These are phyloP conservation scores for Fusarium sp. DNA, from an alignment of 2,329 filamentous ascomycete species.

Conservation along the genomic window DNA sequence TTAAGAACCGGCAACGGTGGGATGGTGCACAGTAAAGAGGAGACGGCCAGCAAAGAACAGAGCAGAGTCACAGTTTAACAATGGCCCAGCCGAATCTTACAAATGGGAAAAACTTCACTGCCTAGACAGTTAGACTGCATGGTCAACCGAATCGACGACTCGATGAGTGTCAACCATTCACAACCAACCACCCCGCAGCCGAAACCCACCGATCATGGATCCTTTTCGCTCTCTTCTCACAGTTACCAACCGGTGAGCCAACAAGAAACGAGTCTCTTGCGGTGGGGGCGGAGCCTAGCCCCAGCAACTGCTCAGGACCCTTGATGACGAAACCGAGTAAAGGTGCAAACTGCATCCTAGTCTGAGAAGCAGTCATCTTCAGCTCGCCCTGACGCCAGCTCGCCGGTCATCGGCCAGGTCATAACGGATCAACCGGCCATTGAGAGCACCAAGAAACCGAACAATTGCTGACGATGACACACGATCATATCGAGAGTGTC, in stretches of 20 bases:
- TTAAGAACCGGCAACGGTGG: constrained; percentile 8
- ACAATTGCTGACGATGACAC: constrained; percentile 25
- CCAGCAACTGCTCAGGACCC: constrained; percentile 16
- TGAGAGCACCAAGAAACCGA: constrained; percentile 9
- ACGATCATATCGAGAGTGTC: constrained; percentile 6
- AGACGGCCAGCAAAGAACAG: neutral
- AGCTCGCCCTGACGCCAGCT: neutral
- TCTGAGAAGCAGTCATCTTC: neutral
- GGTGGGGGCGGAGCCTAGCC: constrained; percentile 33
- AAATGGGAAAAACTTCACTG: constrained; percentile 24
- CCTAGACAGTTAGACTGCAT: neutral
- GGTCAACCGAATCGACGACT: constrained; percentile 23
- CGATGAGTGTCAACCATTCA: constrained; percentile 22
- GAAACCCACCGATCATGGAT: constrained; percentile 41
- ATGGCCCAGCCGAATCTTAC: constrained; percentile 25
- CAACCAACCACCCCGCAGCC: constrained; percentile 39
- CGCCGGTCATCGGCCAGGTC: constrained; percentile 20
- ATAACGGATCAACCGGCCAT: constrained; percentile 20
- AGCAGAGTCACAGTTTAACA: constrained; percentile 20
- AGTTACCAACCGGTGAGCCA: constrained; percentile 22
- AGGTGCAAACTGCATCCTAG: neutral
- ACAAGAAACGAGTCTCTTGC: constrained; percentile 23
- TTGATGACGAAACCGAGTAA: constrained; percentile 29
- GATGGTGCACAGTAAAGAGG: constrained; percentile 14
- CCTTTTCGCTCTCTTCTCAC: constrained; percentile 31